phyloP scores from a whole-genome alignment of 2,329 filamentous ascomycete species.

The Penicillium frequentans region DNA sequence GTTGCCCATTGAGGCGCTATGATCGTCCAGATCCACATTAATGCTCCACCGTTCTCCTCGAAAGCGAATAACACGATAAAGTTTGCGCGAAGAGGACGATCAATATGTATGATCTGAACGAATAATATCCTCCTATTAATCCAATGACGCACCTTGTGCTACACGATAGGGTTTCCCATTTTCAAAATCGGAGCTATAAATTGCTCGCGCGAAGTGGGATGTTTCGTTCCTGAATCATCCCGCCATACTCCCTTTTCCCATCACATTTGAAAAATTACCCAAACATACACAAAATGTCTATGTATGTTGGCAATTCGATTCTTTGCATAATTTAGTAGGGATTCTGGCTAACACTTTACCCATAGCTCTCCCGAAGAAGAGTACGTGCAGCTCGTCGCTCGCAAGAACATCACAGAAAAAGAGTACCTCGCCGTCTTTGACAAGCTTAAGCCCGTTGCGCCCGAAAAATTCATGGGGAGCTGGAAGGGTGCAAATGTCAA shows the following conservation, averaged over 20 bases:
- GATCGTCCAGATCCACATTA: slow-evolving; percentile 3
- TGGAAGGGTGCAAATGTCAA: slow-evolving; percentile 12
- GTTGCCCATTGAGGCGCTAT: background rate
- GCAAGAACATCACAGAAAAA: slow-evolving; percentile 1
- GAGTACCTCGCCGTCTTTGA: slow-evolving; percentile 8
- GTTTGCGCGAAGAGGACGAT: slow-evolving; percentile 1
- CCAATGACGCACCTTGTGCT: slow-evolving; percentile 1
- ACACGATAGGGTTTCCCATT: background rate
- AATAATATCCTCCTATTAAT: background rate
- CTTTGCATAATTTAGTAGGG: background rate
- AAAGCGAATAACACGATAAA: slow-evolving; percentile 3
- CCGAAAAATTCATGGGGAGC: slow-evolving; percentile 5
- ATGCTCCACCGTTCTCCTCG: slow-evolving; percentile 4
- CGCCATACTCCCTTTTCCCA: background rate
- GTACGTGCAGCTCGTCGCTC: slow-evolving; percentile 9
- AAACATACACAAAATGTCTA: background rate
- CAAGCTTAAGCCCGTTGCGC: slow-evolving; percentile 7
- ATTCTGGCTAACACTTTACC: background rate
- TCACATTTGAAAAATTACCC: background rate
- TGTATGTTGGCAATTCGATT: background rate
- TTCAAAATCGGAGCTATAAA: background rate
- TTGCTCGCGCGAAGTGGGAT: background rate
- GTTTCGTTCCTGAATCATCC: background rate
- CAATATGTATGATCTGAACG: background rate
- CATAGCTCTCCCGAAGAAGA: slow-evolving; percentile 11